These are phyloP conservation scores for Plasmopara viticola DNA, from an alignment of 352 stramenopile genomes.

Conservation along the genomic window DNA sequence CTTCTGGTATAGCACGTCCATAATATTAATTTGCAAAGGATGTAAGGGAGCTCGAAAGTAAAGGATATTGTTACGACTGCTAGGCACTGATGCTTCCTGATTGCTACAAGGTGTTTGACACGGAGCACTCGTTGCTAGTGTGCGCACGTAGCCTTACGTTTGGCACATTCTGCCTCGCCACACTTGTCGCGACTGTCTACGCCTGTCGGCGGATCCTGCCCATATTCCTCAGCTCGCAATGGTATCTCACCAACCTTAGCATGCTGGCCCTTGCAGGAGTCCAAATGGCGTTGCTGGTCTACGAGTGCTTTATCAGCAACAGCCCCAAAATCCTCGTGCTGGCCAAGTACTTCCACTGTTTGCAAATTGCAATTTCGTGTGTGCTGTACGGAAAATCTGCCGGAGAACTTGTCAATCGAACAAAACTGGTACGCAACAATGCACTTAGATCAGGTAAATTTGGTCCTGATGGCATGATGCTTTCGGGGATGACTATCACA, in stretches of 20 bases:
- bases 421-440: too few relatives aligned
- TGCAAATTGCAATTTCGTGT: constrained; percentile 65
- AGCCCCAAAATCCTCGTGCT: constrained; percentile 55
- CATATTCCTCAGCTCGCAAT: constrained; percentile 46
- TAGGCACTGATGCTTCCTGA: constrained; percentile 12
- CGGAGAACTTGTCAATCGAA: constrained; percentile 49
- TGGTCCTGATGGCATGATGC: too few relatives aligned
- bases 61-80: too few relatives aligned
- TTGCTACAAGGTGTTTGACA: constrained; percentile 37
- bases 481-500: too few relatives aligned
- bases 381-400: constrained; percentile 63
- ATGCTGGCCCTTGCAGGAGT: constrained; percentile 51
- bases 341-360: constrained; percentile 62
- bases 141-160: constrained; percentile 62
- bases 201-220: constrained; percentile 33
- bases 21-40: too few relatives aligned
- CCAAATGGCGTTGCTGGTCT: constrained; percentile 61
- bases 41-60: too few relatives aligned
- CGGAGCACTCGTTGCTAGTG: constrained; percentile 32
- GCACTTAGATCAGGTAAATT: too few relatives aligned
- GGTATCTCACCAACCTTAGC: constrained; percentile 53
- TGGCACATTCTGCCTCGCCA: constrained; percentile 38
- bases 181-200: too few relatives aligned
- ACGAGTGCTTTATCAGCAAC: constrained; percentile 57
- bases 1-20: too few relatives aligned